Evolutionary conservation across 2,329 filamentous ascomycete species (phyloP), one percentile per base, ranked within the genome.

Genomic region (Aspergillus sp.): DNA sequence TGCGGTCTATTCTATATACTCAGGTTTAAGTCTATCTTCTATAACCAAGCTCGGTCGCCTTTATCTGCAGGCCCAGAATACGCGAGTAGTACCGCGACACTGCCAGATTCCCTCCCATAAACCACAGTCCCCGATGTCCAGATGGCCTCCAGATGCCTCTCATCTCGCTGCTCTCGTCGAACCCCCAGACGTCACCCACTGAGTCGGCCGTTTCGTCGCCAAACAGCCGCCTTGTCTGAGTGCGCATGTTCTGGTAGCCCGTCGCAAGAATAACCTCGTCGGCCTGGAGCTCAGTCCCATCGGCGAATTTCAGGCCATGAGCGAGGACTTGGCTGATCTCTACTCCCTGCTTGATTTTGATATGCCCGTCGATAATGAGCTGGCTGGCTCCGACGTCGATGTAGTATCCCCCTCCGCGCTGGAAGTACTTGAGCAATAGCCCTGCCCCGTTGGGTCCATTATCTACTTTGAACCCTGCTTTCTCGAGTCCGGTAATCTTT

Each of bases 381-480:
- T 83, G 73, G 0, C 82, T 83, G 0, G 81, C 83, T 0, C 87
- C 87, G 1, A 89, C 85, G 58, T 90, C 85, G 60, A 89, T 87
- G 71, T 89, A 89, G 67, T 89, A 89, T 0, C 87, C 87, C 0
- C 87, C 87, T 1, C 86, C 86, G 2, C 84, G 80, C 62, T 86
- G 83, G 60, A 87, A 79, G 66, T 88, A 89, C 69, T 88, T 88
- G 53, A 82, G 71, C 57, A 84, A 78, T 1, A 89, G 75, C 0
- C 87, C 86, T 0, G 80, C 76, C 0, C 76, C 80, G 53, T 85
- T 79, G 0, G 83, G 81, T 0, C 86, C 86, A 1, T 68, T 72
- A 9, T 89, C 85, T 0, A 85, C 70, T 52, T 80, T 80, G 77
- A 89, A 89, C 0, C 87, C 87, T 0, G 78, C 85, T 34, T 76